Evolutionary conservation across 345 rosid genomes (phyloP).

Genomic region (Trapa incisa): DNA sequence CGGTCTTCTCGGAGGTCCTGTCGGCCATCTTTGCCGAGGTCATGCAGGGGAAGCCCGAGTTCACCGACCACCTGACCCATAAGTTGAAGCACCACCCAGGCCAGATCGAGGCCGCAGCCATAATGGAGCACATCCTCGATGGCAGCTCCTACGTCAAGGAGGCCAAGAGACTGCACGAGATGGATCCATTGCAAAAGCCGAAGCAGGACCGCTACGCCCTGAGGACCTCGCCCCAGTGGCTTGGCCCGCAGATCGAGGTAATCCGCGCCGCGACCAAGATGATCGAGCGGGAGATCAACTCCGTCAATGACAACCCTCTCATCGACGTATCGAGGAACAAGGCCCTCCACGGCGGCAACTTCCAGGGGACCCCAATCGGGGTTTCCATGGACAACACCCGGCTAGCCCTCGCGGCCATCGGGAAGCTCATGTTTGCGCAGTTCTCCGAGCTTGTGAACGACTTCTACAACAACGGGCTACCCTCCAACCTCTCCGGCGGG

Average conservation of each 20-base stretch:
- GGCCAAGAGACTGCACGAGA: slow-evolving; percentile 12
- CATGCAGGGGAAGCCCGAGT: slow-evolving; percentile 17
- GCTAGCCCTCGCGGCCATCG: slow-evolving; percentile 8
- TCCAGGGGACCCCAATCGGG: slow-evolving; percentile 14
- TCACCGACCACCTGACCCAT: slow-evolving; percentile 14
- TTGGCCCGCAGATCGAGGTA: slow-evolving; percentile 10
- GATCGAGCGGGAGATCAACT: slow-evolving; percentile 15
- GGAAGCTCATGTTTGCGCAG: slow-evolving; percentile 14
- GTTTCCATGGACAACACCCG: slow-evolving; percentile 14
- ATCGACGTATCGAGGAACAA: slow-evolving; percentile 13
- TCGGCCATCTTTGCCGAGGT: slow-evolving; percentile 13
- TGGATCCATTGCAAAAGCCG: slow-evolving; percentile 11
- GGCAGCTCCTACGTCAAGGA: slow-evolving; percentile 11
- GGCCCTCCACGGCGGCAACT: slow-evolving; percentile 13
- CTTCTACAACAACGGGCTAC: slow-evolving; percentile 13
- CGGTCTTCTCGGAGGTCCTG: slow-evolving; percentile 9
- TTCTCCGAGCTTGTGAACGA: slow-evolving; percentile 14
- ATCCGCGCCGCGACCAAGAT: slow-evolving; percentile 9
- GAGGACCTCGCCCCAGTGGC: slow-evolving; percentile 13
- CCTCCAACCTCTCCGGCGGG: slow-evolving; percentile 11
- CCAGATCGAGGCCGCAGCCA: slow-evolving; percentile 14
- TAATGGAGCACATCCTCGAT: slow-evolving; percentile 13
- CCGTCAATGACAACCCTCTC: slow-evolving; percentile 11
- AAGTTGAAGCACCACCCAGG: slow-evolving; percentile 15
- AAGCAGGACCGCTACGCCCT: slow-evolving; percentile 13